Base-by-base conservation (phyloP, 257 asterid species). In the Catharanthus roseus region DNA sequence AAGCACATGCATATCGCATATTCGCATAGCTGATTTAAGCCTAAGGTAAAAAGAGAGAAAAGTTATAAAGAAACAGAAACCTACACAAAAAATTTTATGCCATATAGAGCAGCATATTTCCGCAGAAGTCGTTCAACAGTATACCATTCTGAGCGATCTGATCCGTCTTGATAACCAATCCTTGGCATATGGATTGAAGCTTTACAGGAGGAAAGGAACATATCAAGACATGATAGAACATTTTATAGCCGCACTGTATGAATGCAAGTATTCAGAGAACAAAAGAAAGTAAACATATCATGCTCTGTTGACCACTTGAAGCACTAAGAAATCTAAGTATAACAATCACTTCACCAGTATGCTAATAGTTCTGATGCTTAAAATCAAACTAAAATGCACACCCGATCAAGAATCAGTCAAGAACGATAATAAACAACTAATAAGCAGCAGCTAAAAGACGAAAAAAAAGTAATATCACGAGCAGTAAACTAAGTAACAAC, bases 131-230 rank as follows among this genome's bases (percentile, higher is more conserved):
- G 96, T 80, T 93, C 98, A 58, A 90, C 90, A 45, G 95, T 77
- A 74, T 93, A 89, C 98, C 97, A 93, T 75, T 89, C 96, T 69
- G 97, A 87, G 62, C 91, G 96, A 77, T 93, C 89, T 24, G 92
- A 79, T 38, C 84, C 83, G 54, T 79, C 88, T 75, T 85, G 98
- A 82, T 85, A 90, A 62, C 95, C 92, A 56, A 93, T 89, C 70
- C 97, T 83, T 64, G 97, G 97, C 96, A 89, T 89, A 85, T 93
- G 97, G 75, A 90, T 85, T 56, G 98, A 90, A 84, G 96, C 98
- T 90, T 73, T 61, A 79, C 54, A 71, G 66, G 41, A 38, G 15
- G 41, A 57, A 29, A 72, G 9, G 16, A 39, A 41, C 16, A 21
- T 34, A 72, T 60, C 29, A 33, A 60, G 60, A 19, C 47, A 19